Percentiles rank a stretch among this genome's conserved stretches.
Conservation (phyloP, 805 yeast genomes). For the Lipomyces mesembrius region DNA sequence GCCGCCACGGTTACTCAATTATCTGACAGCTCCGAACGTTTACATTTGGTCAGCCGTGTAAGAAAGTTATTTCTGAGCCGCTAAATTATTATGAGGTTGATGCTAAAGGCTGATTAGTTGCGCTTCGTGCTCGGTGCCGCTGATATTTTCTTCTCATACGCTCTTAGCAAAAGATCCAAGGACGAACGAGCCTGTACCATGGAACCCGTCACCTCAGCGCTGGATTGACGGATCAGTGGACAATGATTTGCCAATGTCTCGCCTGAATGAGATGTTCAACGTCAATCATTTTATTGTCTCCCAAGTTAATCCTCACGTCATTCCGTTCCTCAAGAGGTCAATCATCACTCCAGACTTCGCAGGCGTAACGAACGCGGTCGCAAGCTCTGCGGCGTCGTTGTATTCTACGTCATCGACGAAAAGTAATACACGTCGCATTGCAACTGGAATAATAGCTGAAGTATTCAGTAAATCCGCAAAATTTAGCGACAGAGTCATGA, state of each 20-base stretch:
- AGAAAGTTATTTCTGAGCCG: background rate
- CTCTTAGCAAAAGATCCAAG: constrained; percentile 79
- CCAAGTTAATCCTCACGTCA: constrained; percentile 96
- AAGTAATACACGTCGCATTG: constrained; percentile 8
- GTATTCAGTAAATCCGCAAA: constrained; percentile 17
- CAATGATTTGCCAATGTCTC: constrained; percentile 86
- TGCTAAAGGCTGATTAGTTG: constrained; percentile 78
- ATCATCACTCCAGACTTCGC: constrained; percentile 19
- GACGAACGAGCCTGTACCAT: constrained; percentile 74
- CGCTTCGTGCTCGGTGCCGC: constrained; percentile 93
- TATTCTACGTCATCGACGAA: background rate
- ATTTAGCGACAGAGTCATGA: constrained; percentile 19
- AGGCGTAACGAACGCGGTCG: background rate
- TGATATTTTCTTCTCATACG: constrained; percentile 83
- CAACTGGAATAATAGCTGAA: constrained; percentile 12
- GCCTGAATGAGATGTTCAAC: constrained; percentile 94
- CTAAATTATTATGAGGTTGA: constrained; percentile 69
- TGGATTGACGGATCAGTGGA: constrained; percentile 97
- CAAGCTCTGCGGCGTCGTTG: constrained; percentile 3
- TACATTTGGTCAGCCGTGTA: constrained; percentile 87
- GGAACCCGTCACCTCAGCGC: constrained; percentile 78
- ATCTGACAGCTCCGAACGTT: constrained; percentile 91
- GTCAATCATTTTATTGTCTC: constrained; percentile 97
- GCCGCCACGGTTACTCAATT: constrained; percentile 84
- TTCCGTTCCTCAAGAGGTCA: constrained; percentile 63